Evolutionary conservation across 768 basidiomycete genomes (phyloP).

Genomic region (Udeniomyces megalosporus): DNA sequence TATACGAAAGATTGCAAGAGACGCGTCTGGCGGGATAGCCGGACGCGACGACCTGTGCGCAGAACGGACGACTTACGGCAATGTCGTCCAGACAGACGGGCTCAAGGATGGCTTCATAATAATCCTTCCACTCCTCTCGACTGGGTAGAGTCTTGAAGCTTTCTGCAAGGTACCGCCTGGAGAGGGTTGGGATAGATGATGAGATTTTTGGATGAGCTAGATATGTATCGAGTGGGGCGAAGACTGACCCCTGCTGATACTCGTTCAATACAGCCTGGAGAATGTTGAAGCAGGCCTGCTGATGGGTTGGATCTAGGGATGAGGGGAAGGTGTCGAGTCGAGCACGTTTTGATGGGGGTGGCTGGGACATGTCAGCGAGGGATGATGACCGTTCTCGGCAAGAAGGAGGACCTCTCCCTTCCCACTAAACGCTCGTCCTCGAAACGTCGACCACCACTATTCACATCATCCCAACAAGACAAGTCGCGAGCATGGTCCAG

Average conservation of each 20-base stretch:
- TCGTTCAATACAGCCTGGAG: neutral
- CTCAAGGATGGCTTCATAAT: slow-evolving; percentile 79
- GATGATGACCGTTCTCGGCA: neutral
- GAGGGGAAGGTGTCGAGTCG: neutral
- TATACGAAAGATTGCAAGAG: too few relatives aligned
- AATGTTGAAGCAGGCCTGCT: neutral
- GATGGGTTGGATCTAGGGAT: neutral
- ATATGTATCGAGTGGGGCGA: neutral
- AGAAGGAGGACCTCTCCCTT: neutral
- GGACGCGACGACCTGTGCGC: slow-evolving; percentile 19
- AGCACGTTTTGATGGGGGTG: neutral
- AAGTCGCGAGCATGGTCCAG: neutral
- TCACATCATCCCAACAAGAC: neutral
- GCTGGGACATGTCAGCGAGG: neutral
- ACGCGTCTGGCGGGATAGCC: too few relatives aligned
- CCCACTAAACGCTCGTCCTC: neutral
- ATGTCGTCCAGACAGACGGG: slow-evolving; percentile 70
- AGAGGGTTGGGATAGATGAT: too few relatives aligned
- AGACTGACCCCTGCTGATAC: neutral
- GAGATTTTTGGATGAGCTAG: too few relatives aligned
- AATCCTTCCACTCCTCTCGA: slow-evolving; percentile 56
- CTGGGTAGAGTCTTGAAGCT: slow-evolving; percentile 61
- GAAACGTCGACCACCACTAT: neutral
- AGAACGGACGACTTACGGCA: slow-evolving; percentile 21
- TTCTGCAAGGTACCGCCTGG: too few relatives aligned